Conservation (phyloP, 2,329 filamentous ascomycete genomes). For the Nigrospora osmanthi region DNA sequence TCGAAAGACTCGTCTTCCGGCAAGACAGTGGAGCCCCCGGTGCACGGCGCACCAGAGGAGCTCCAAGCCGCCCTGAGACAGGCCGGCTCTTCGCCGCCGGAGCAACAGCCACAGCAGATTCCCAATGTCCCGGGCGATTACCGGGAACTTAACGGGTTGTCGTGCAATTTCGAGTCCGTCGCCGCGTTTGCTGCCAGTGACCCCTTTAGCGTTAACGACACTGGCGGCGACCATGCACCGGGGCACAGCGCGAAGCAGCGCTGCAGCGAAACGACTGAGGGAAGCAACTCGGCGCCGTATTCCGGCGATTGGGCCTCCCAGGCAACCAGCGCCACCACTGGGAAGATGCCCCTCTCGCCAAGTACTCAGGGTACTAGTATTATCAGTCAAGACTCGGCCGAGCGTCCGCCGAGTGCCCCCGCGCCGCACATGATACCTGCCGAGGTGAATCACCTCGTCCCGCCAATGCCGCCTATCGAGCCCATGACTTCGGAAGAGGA, state of each 20-base stretch:
- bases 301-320: constrained; percentile 56
- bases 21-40: constrained; percentile 4
- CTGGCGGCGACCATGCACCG: constrained; percentile 18
- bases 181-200: constrained; percentile 42
- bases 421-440: constrained; percentile 30
- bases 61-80: constrained; percentile 16
- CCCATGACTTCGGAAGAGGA: constrained; percentile 25
- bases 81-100: constrained; percentile 12
- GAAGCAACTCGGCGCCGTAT: constrained; percentile 44
- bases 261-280: constrained; percentile 55
- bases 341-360: constrained; percentile 56
- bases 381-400: constrained; percentile 50
- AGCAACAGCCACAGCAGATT: constrained; percentile 17
- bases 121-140: constrained; percentile 25
- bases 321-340: constrained; percentile 54
- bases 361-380: constrained; percentile 61
- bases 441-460: constrained; percentile 21
- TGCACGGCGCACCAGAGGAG: constrained; percentile 9
- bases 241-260: constrained; percentile 40
- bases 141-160: constrained; percentile 35
- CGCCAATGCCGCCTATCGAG: constrained; percentile 16
- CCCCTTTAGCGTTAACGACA: constrained; percentile 34
- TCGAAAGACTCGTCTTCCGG: constrained; percentile 10
- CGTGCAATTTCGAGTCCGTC: constrained; percentile 36
- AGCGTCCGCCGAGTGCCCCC: constrained; percentile 37